Percentiles rank a stretch among this genome's conserved stretches.
phyloP scores from a whole-genome alignment of 2,329 filamentous ascomycete genomes.

The Tolypocladium guangdongense region DNA sequence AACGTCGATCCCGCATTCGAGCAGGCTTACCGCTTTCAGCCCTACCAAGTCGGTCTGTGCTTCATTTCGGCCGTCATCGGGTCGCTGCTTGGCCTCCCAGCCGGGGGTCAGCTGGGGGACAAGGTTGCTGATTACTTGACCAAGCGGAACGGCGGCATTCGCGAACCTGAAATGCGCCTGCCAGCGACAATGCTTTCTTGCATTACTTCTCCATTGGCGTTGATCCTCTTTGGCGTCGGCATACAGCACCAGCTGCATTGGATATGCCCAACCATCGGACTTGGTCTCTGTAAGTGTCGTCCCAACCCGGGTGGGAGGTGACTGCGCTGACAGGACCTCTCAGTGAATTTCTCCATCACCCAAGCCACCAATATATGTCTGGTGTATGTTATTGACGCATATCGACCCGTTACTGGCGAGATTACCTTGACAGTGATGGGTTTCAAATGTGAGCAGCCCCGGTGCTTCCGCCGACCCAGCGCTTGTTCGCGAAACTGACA shows the following conservation, averaged over 20 bases:
- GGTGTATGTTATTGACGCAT: slow-evolving; percentile 47
- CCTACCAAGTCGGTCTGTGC: slow-evolving; percentile 38
- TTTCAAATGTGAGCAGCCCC: slow-evolving; percentile 35
- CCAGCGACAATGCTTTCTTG: slow-evolving; percentile 40
- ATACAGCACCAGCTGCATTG: slow-evolving; percentile 36
- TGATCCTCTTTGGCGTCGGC: slow-evolving; percentile 36
- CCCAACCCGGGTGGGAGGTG: neutral
- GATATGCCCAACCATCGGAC: slow-evolving; percentile 44
- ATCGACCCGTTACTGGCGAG: slow-evolving; percentile 46
- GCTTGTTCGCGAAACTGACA: neutral
- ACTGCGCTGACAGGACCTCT: neutral
- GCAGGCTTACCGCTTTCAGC: slow-evolving; percentile 29
- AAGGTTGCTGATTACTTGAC: slow-evolving; percentile 38
- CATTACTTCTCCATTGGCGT: slow-evolving; percentile 34
- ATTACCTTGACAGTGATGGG: slow-evolving; percentile 39
- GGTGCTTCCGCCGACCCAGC: neutral
- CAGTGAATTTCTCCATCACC: slow-evolving; percentile 44
- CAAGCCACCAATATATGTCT: slow-evolving; percentile 45
- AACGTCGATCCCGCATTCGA: slow-evolving; percentile 36
- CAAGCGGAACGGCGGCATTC: slow-evolving; percentile 39
- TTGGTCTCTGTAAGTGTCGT: slow-evolving; percentile 35
- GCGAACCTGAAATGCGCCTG: slow-evolving; percentile 51
- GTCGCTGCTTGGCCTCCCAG: slow-evolving; percentile 35
- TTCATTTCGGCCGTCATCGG: slow-evolving; percentile 39
- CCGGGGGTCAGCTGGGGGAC: slow-evolving; percentile 37